Conservation (phyloP, 2,329 filamentous ascomycete genomes). For the Fusarium burgessii region DNA sequence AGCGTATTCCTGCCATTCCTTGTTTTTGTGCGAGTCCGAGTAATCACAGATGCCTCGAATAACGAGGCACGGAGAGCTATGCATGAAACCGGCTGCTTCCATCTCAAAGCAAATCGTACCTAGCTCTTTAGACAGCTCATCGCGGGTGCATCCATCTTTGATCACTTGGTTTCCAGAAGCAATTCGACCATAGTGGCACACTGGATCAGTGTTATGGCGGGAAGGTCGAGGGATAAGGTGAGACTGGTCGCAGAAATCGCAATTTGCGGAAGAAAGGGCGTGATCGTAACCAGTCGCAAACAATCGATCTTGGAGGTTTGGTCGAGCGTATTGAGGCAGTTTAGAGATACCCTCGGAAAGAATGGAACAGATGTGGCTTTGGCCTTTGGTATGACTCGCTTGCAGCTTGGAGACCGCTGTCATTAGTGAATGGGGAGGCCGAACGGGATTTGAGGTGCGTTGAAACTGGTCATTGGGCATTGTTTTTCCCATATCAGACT, state of each 20-base stretch:
- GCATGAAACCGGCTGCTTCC: too few relatives aligned
- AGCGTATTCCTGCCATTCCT: background rate
- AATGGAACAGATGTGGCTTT: background rate
- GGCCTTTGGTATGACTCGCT: background rate
- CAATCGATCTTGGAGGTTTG: background rate
- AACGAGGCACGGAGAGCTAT: too few relatives aligned
- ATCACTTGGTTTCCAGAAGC: constrained; percentile 54
- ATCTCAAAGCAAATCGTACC: constrained; percentile 42
- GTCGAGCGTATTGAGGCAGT: background rate
- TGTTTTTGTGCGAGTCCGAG: too few relatives aligned
- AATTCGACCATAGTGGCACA: constrained; percentile 18
- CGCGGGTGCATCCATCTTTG: constrained; percentile 48
- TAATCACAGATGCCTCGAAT: too few relatives aligned
- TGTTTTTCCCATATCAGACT: constrained; percentile 44
- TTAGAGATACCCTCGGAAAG: background rate
- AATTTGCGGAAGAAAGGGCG: background rate
- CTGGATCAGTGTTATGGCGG: fast-evolving
- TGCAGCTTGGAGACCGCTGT: constrained; percentile 25
- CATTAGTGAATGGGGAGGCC: background rate
- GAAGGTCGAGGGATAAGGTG: fast-evolving
- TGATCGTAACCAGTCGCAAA: too few relatives aligned
- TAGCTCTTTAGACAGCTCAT: constrained; percentile 38
- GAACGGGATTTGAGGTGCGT: background rate
- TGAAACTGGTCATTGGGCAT: constrained; percentile 6
- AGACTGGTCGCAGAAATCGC: background rate